Evolutionary conservation across 2,329 filamentous ascomycete species (phyloP).

Genomic region (Pyrenophora seminiperda): DNA sequence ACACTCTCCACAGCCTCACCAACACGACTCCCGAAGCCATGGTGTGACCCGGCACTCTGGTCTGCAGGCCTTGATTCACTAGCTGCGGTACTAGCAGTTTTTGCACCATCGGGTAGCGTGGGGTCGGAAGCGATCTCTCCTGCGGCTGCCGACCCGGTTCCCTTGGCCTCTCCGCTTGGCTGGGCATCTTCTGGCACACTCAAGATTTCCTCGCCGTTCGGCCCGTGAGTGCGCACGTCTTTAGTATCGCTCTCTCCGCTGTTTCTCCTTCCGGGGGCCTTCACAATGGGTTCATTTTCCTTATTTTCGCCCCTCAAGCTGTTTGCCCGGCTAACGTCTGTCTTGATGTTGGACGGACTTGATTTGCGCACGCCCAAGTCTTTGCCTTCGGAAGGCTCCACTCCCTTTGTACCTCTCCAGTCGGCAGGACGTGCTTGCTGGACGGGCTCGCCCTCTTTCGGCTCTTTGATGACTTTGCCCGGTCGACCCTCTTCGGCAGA

Average conservation of each 20-base stretch:
- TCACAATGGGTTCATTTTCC: constrained; percentile 31
- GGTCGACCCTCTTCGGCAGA: constrained; percentile 39
- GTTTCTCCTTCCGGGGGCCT: constrained; percentile 29
- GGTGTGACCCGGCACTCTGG: constrained; percentile 25
- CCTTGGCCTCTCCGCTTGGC: constrained; percentile 20
- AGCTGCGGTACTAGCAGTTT: constrained; percentile 14
- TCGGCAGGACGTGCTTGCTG: constrained; percentile 72
- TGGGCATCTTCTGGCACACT: constrained; percentile 32
- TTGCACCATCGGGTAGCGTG: constrained; percentile 23
- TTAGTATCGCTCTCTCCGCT: constrained; percentile 47
- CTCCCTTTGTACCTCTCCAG: constrained; percentile 67
- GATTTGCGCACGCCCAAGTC: constrained; percentile 71
- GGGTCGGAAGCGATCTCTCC: constrained; percentile 11
- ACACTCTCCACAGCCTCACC: constrained; percentile 32
- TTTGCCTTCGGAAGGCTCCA: constrained; percentile 58
- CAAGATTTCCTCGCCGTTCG: constrained; percentile 40
- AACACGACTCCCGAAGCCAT: constrained; percentile 15
- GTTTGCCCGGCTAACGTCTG: constrained; percentile 72
- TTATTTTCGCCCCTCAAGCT: constrained; percentile 61
- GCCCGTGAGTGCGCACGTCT: constrained; percentile 49
- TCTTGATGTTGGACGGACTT: constrained; percentile 63
- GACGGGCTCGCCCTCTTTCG: constrained; percentile 69
- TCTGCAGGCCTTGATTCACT: constrained; percentile 6
- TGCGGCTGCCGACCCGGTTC: constrained; percentile 20
- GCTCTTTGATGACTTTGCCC: constrained; percentile 64